Evolutionary conservation across 1,139 yeast species (phyloP), one percentile per base, ranked within the genome.

Genomic region (Zygotorulaspora mrakii): DNA sequence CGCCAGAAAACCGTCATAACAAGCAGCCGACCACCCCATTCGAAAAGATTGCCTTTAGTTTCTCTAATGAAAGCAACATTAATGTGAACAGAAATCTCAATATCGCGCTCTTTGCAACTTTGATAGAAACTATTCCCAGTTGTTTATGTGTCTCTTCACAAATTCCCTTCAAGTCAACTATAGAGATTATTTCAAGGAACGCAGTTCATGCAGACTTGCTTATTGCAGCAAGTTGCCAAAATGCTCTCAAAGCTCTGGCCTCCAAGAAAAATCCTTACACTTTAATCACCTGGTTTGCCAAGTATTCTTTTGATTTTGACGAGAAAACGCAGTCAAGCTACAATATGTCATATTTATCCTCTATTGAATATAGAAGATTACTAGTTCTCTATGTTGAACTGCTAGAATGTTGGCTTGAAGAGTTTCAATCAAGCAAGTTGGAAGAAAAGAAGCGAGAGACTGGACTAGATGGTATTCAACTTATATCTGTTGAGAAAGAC

Each of bases 321-420:
- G 96, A 87, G 44, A 78, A 77, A 48, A 62, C 70, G 1, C 62
- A 59, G 23, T 59, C 65, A 2, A 59, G 64, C 17, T 74, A 76
- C 52, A 76, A 80, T 35, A 68, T 79, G 9, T 71, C 76, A 13
- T 74, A 74, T 48, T 66, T 80, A 39, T 73, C 77, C 21, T 71
- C 76, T 2, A 62, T 70, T 8, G 84, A 78, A 42, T 82, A 82
- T 53, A 76, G 77, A 39, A 67, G 67, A 35, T 60, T 85, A 3
- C 65, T 91, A 39, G 76, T 76, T 47, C 70, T 88, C 0, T 91
- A 89, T 50, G 83, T 85, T 2, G 94, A 85, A 33, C 64, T 91
- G 13, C 67, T 91, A 30, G 79, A 77, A 41, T 78, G 86, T 43
- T 94, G 98, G 98, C 65, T 87, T 20, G 74, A 74, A 10, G 79